phyloP scores from a whole-genome alignment of 164 flowering plant species.

The Sextonia rubra region DNA sequence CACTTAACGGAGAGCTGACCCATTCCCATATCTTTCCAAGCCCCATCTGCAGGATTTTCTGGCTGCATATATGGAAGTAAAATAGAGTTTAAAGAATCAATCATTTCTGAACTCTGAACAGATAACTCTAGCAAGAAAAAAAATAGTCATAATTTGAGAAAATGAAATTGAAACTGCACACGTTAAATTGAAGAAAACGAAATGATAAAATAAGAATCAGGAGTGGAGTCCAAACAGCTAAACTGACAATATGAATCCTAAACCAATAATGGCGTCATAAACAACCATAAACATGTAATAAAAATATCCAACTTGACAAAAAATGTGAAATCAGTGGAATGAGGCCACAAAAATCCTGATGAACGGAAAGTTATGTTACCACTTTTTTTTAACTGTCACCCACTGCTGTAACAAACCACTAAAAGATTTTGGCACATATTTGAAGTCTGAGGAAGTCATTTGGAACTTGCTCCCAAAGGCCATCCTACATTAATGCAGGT shows the following conservation, averaged over 20 bases:
- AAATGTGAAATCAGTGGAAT: not conserved
- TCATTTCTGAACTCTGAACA: too few species aligned
- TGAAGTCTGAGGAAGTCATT: too few species aligned
- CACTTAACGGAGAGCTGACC: slow-evolving; percentile 90
- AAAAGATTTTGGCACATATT: too few species aligned
- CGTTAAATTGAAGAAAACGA: not conserved
- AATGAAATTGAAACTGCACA: not conserved
- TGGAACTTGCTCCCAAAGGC: too few species aligned
- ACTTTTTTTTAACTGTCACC: not conserved
- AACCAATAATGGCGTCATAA: too few species aligned
- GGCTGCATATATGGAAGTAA: slow-evolving; percentile 47
- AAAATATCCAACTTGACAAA: not conserved
- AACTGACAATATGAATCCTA: not conserved
- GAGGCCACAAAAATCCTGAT: not conserved
- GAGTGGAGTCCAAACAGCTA: not conserved
- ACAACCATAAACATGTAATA: not conserved
- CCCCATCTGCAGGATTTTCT: slow-evolving; percentile 74
- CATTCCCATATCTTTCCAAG: slow-evolving; percentile 91
- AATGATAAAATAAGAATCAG: not conserved
- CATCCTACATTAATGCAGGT: too few species aligned
- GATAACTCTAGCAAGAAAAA: too few species aligned
- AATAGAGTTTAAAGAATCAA: too few species aligned
- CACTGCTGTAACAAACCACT: not conserved
- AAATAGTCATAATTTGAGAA: not conserved
- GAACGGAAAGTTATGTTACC: not conserved